phyloP scores from a whole-genome alignment of 176 grass and related monocot species.

The Aegilops longissima region DNA sequence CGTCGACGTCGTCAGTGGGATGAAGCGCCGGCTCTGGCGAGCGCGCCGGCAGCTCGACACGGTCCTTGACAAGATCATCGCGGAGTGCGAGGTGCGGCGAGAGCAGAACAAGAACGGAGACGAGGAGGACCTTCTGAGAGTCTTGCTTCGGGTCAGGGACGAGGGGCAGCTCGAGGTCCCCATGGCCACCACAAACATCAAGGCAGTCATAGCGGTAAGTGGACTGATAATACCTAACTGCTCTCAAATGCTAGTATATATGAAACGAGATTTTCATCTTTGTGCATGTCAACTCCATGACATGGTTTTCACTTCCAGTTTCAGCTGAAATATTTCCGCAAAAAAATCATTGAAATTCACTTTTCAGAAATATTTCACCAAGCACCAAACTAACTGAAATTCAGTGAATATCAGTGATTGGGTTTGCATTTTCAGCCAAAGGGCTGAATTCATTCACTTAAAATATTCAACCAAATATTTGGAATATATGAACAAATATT shows the following conservation, averaged over 20 bases:
- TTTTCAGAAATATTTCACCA: too few relatives aligned
- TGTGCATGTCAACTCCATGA: neutral
- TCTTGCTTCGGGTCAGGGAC: conserved; percentile 33
- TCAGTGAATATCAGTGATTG: too few relatives aligned
- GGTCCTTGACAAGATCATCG: neutral
- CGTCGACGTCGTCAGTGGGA: conserved; percentile 10
- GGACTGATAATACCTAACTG: neutral
- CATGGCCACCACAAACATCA: conserved; percentile 8
- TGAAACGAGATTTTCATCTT: neutral
- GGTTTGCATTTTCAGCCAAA: too few relatives aligned
- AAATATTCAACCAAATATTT: too few relatives aligned
- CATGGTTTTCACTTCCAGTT: too few relatives aligned
- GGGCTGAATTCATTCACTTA: too few relatives aligned
- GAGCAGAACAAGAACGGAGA: neutral
- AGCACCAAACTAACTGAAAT: too few relatives aligned
- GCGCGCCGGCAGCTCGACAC: conserved; percentile 15
- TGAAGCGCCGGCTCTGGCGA: neutral
- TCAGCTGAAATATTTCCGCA: too few relatives aligned
- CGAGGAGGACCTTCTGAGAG: conserved; percentile 17
- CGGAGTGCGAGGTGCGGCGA: neutral
- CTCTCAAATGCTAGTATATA: too few relatives aligned
- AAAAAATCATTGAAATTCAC: too few relatives aligned
- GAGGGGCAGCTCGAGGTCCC: conserved; percentile 8
- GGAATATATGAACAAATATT: too few relatives aligned
- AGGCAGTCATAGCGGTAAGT: neutral